Evolutionary conservation across 805 yeast species (phyloP).

Genomic region (Zygoascus biomembranicola): DNA sequence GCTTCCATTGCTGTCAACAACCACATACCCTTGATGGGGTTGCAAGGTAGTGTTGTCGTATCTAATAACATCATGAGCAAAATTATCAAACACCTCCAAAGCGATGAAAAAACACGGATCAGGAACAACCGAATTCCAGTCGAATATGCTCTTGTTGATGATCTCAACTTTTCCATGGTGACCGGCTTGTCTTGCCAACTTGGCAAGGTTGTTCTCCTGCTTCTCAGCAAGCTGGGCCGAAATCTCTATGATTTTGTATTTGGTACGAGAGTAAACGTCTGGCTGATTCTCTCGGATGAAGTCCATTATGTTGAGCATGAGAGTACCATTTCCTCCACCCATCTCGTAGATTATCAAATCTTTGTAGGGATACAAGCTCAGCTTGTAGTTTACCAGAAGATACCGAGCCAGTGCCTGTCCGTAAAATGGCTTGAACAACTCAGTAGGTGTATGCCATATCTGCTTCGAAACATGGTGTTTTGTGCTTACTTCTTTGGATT

Average conservation of each 20-base stretch:
- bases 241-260: slow-evolving; percentile 67
- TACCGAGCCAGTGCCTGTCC: slow-evolving; percentile 83
- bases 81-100: slow-evolving; percentile 74
- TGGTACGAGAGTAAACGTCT: slow-evolving; percentile 60
- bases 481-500: not conserved
- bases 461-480: slow-evolving; percentile 37
- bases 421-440: slow-evolving; percentile 70
- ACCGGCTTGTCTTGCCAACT: slow-evolving; percentile 30
- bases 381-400: slow-evolving; percentile 59
- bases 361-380: slow-evolving; percentile 58
- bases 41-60: slow-evolving; percentile 59
- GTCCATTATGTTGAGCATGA: slow-evolving; percentile 67
- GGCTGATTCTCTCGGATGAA: slow-evolving; percentile 57
- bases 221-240: slow-evolving; percentile 52
- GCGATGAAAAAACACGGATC: slow-evolving; percentile 75
- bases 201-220: slow-evolving; percentile 34
- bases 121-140: slow-evolving; percentile 52
- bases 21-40: slow-evolving; percentile 73
- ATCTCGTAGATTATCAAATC: slow-evolving; percentile 75
- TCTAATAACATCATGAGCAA: slow-evolving; percentile 72
- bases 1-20: slow-evolving; percentile 64
- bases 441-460: slow-evolving; percentile 88
- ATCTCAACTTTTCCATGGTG: slow-evolving; percentile 54
- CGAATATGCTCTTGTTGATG: slow-evolving; percentile 66
- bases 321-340: slow-evolving; percentile 87